Conservation (phyloP, 257 asterid species). For the Salvia hispanica region DNA sequence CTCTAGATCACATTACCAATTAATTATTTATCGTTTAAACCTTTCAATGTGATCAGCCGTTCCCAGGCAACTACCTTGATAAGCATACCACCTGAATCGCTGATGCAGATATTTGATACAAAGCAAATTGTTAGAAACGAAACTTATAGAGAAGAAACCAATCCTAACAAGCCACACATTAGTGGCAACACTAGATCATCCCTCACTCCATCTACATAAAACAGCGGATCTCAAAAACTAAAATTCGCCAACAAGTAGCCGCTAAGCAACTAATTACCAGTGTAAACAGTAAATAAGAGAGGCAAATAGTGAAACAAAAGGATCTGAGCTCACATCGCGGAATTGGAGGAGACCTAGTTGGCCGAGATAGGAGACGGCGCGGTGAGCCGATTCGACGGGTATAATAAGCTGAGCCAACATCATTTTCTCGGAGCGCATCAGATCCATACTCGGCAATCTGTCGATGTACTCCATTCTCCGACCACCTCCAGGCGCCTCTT, state of each 20-base stretch:
- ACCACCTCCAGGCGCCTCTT: slow-evolving; percentile 36
- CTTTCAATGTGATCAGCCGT: slow-evolving; percentile 18
- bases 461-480: slow-evolving; percentile 76
- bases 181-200: slow-evolving; percentile 24
- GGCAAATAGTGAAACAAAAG: slow-evolving; percentile 21
- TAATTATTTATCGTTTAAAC: not conserved
- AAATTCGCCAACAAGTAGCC: slow-evolving; percentile 15
- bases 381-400: slow-evolving; percentile 98
- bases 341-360: slow-evolving; percentile 96
- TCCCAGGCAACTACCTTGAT: not conserved
- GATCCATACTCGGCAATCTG: slow-evolving; percentile 90
- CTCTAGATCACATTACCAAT: slow-evolving; percentile 9
- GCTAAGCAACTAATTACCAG: slow-evolving; percentile 6
- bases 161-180: slow-evolving; percentile 18
- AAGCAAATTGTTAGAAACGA: slow-evolving; percentile 17
- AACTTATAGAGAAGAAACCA: slow-evolving; percentile 12
- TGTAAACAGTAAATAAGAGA: slow-evolving; percentile 8
- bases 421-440: slow-evolving; percentile 99
- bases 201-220: not conserved
- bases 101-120: not conserved
- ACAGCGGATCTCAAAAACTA: slow-evolving; percentile 25
- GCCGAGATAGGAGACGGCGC: slow-evolving; percentile 87
- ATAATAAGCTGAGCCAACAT: slow-evolving; percentile 86
- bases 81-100: slow-evolving; percentile 1
- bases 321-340: slow-evolving; percentile 74